Evolutionary conservation across 106 monocot species (phyloP).

Genomic region (Phalaenopsis aphrodite): DNA sequence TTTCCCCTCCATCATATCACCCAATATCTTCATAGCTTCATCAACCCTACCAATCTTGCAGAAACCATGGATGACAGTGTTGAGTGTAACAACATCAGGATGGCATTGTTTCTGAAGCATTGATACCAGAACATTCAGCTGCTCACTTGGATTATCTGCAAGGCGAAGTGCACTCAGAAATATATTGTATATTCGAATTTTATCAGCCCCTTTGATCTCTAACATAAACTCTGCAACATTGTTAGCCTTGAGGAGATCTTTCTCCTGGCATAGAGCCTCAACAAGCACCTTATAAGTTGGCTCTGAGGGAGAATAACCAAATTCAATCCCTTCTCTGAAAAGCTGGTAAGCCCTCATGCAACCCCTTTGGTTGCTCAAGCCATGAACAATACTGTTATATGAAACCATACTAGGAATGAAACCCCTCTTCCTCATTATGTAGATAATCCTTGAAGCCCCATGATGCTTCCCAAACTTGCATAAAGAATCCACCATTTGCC

Average conservation of each 20-base stretch:
- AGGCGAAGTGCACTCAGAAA: constrained; percentile 51
- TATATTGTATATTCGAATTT: constrained; percentile 69
- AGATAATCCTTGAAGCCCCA: constrained; percentile 75
- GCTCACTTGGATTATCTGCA: constrained; percentile 66
- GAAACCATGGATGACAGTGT: constrained; percentile 87
- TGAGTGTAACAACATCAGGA: constrained; percentile 76
- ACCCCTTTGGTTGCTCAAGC: constrained; percentile 49
- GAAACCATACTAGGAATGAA: constrained; percentile 67
- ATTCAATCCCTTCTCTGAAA: constrained; percentile 59
- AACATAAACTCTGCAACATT: constrained; percentile 65
- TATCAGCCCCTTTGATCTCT: constrained; percentile 18
- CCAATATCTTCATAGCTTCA: constrained; percentile 68
- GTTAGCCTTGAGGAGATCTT: constrained; percentile 65
- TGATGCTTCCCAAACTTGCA: constrained; percentile 54
- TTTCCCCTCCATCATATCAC: constrained; percentile 73
- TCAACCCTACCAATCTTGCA: constrained; percentile 54
- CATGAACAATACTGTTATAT: constrained; percentile 82
- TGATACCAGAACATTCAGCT: constrained; percentile 62
- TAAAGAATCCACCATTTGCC: constrained; percentile 83
- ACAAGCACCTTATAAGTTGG: constrained; percentile 71
- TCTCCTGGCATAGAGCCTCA: constrained; percentile 59
- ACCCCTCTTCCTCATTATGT: constrained; percentile 78
- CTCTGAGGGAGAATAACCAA: constrained; percentile 50
- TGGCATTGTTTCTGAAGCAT: constrained; percentile 79
- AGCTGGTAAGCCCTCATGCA: constrained; percentile 82